phyloP scores from a whole-genome alignment of 441 rosid species.

The Adansonia grandidieri region DNA sequence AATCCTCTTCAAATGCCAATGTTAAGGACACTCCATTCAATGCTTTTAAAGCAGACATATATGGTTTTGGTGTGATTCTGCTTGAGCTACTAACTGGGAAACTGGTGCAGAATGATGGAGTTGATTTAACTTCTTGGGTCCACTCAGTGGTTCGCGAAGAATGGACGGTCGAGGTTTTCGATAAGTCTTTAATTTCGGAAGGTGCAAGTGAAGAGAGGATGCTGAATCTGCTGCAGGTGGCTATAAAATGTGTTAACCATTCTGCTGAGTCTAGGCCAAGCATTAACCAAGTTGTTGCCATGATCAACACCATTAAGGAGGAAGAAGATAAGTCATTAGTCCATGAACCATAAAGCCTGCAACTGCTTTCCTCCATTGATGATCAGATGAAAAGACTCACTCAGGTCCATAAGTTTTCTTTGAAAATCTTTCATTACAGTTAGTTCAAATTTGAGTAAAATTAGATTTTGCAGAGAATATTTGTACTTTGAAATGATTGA shows the following conservation, averaged over 20 bases:
- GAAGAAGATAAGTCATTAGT: conserved; percentile 56
- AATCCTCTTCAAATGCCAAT: conserved; percentile 18
- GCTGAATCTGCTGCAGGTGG: conserved; percentile 64
- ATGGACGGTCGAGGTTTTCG: conserved; percentile 70
- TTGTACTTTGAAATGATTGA: conserved; percentile 11
- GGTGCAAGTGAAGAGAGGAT: conserved; percentile 65
- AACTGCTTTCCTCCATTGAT: conserved; percentile 4
- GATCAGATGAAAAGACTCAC: neutral
- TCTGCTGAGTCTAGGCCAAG: conserved; percentile 34
- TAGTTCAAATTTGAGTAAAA: conserved; percentile 14
- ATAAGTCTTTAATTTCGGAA: conserved; percentile 45
- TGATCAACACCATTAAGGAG: conserved; percentile 54
- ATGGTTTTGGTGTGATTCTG: conserved; percentile 54
- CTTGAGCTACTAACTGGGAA: conserved; percentile 62
- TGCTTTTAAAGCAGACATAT: conserved; percentile 47
- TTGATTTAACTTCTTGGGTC: conserved; percentile 61
- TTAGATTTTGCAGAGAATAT: neutral
- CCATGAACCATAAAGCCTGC: conserved; percentile 30
- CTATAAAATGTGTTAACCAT: conserved; percentile 55
- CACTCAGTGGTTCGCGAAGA: conserved; percentile 56
- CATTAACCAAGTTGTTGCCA: conserved; percentile 45
- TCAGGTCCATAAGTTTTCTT: neutral
- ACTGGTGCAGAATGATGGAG: conserved; percentile 47
- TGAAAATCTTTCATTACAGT: conserved; percentile 4
- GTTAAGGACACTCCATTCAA: neutral